Base-by-base conservation (phyloP, 805 yeast genomes). In the Wickerhamiella kazuoi region DNA sequence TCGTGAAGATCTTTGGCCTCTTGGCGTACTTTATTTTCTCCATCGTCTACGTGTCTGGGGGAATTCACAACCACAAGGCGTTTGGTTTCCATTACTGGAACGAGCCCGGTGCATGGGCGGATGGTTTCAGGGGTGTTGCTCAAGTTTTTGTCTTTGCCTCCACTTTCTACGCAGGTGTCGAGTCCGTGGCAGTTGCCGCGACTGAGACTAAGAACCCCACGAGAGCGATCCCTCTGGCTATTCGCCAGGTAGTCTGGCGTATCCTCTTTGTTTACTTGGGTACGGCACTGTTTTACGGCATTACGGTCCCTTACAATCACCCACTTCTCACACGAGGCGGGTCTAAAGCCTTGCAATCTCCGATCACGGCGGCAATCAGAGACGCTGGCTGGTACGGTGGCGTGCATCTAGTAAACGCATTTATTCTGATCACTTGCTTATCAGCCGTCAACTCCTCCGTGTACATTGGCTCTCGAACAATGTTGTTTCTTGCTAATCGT, bases 391-490 rank as follows among this genome's bases (percentile, higher is more conserved):
- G 72, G 71, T 51, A 57, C 28, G 59, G 56, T n/a, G 62, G 68
- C 8, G 61, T 68, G 7, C 69, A 76, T 49, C 62, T 74, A 44
- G 61, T 74, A 46, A 74, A 74, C 45, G 73, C 82, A 0, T 68
- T 79, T 49, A 68, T 78, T 44, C 58, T 76, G 42, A 51, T 75
- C 13, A 74, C 79, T 2, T 71, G 80, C 49, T 55, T 79, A 33
- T 72, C 79, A 24, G 79, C 86, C 4, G 71, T 76, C 50, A 78
- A 78, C 57, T 67, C 79, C 32, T 70, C 79, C 28, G 71, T 77
- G 38, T 78, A 72, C 54, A 67, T 77, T 54, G 81, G 79, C 9
- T 71, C 81, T 2, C 64, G 86, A 54, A 68, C 82, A 1, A 61
- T 78, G 13, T 71, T 76, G 45, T 72, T 70, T 40, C 65, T 77